These are phyloP conservation scores for Arthrobotrys conoides DNA, from an alignment of 2,329 filamentous ascomycete species.

Conservation along the genomic window DNA sequence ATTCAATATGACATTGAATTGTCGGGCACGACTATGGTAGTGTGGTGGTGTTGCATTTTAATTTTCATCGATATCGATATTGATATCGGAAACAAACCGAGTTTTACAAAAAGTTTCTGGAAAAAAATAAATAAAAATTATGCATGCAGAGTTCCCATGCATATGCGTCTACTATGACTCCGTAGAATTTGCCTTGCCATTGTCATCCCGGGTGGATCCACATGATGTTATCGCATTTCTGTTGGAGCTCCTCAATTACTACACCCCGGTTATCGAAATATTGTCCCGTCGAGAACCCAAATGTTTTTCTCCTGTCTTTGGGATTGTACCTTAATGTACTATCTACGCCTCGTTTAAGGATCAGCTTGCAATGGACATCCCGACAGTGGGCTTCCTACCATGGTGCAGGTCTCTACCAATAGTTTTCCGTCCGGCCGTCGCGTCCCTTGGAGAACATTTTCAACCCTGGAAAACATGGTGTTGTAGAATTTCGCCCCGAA, in stretches of 20 bases:
- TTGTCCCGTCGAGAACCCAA: too few relatives aligned
- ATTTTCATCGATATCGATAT: too few relatives aligned
- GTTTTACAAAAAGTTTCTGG: too few relatives aligned
- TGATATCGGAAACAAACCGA: too few relatives aligned
- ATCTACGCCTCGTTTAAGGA: constrained; percentile 3
- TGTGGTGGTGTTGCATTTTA: too few relatives aligned
- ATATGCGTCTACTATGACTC: too few relatives aligned
- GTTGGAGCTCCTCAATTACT: not conserved
- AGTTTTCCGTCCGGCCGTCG: not conserved
- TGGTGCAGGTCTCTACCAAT: not conserved
- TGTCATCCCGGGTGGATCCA: not conserved
- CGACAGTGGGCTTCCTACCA: not conserved
- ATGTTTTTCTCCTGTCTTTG: not conserved
- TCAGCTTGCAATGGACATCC: not conserved
- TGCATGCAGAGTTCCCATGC: too few relatives aligned
- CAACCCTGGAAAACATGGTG: not conserved
- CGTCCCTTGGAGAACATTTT: not conserved
- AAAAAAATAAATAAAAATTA: too few relatives aligned
- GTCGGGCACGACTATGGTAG: too few relatives aligned
- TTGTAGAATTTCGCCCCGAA: not conserved
- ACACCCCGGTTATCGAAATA: too few relatives aligned
- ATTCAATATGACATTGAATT: too few relatives aligned
- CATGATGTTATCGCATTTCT: not conserved
- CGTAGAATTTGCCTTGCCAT: too few relatives aligned
- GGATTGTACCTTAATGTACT: not conserved